Conservation (phyloP, 2,329 filamentous ascomycete species). For the Phyllosticta capitalensis region DNA sequence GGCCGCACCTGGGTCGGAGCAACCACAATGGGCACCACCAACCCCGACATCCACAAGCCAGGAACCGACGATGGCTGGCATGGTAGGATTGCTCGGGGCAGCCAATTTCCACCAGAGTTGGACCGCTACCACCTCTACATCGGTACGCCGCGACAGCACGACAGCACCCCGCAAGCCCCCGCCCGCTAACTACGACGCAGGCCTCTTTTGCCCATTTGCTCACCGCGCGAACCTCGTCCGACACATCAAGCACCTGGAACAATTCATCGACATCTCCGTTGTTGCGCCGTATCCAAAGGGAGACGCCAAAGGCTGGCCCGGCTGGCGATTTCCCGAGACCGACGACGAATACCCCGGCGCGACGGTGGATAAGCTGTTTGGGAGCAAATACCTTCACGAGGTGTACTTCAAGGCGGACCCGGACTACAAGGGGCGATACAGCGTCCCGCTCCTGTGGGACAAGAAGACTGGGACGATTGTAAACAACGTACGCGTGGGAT, state of each 20-base stretch:
- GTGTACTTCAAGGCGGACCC: conserved; percentile 53
- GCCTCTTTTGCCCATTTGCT: conserved; percentile 57
- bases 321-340: conserved; percentile 49
- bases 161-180: neutral
- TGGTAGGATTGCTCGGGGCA: conserved; percentile 38
- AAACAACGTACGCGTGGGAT: conserved; percentile 38
- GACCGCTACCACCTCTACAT: conserved; percentile 49
- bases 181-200: conserved; percentile 19
- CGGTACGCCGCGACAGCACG: conserved; percentile 22
- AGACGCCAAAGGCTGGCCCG: conserved; percentile 52
- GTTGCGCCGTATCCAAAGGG: conserved; percentile 60
- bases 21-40: conserved; percentile 4
- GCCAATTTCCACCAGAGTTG: conserved; percentile 41
- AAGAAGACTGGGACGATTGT: conserved; percentile 46
- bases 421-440: conserved; percentile 51
- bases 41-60: conserved; percentile 22
- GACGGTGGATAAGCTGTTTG: conserved; percentile 51
- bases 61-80: conserved; percentile 42
- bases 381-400: conserved; percentile 50
- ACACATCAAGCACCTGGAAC: conserved; percentile 48
- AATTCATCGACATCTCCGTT: conserved; percentile 46
- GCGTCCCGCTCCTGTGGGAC: conserved; percentile 54
- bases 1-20: neutral
- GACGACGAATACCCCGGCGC: conserved; percentile 48
- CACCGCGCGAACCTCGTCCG: conserved; percentile 51